Conservation (phyloP, 345 rosid species). For the Ceriops decandra region DNA sequence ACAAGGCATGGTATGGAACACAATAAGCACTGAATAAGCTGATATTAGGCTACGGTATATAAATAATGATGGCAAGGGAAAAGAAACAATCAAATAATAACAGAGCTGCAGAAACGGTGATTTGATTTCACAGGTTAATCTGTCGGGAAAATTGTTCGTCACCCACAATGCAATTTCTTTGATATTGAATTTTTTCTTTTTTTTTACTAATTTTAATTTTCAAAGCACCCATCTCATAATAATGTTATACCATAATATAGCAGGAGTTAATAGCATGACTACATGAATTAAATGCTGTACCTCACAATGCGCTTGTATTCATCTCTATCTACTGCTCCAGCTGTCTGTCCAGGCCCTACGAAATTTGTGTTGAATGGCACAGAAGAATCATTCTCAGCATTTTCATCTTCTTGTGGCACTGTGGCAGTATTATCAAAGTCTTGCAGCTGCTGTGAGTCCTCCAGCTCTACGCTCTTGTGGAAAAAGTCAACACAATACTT, state of each 20-base stretch:
- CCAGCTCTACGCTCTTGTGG: slow-evolving; percentile 56
- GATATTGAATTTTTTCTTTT: neutral
- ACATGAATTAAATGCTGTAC: slow-evolving; percentile 27
- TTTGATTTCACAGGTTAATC: too few species aligned
- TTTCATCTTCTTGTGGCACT: slow-evolving; percentile 33
- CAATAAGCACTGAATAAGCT: too few species aligned
- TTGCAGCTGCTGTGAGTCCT: slow-evolving; percentile 30
- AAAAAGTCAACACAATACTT: slow-evolving; percentile 90
- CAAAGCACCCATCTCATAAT: neutral
- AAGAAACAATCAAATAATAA: too few species aligned
- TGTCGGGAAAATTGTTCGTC: too few species aligned
- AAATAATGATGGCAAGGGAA: too few species aligned
- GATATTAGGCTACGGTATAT: too few species aligned
- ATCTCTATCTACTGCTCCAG: slow-evolving; percentile 49
- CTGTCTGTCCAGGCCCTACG: slow-evolving; percentile 56
- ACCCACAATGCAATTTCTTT: too few species aligned
- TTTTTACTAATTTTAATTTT: neutral
- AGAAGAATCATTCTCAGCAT: slow-evolving; percentile 37
- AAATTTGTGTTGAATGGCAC: slow-evolving; percentile 40
- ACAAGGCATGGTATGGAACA: too few species aligned
- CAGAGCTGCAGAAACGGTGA: too few species aligned
- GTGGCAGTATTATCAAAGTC: slow-evolving; percentile 20
- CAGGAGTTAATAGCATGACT: neutral
- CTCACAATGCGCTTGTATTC: slow-evolving; percentile 85
- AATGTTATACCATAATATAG: neutral